Conservation (phyloP, 1,284 basidiomycete genomes). For the Porogramme epimiltina region DNA sequence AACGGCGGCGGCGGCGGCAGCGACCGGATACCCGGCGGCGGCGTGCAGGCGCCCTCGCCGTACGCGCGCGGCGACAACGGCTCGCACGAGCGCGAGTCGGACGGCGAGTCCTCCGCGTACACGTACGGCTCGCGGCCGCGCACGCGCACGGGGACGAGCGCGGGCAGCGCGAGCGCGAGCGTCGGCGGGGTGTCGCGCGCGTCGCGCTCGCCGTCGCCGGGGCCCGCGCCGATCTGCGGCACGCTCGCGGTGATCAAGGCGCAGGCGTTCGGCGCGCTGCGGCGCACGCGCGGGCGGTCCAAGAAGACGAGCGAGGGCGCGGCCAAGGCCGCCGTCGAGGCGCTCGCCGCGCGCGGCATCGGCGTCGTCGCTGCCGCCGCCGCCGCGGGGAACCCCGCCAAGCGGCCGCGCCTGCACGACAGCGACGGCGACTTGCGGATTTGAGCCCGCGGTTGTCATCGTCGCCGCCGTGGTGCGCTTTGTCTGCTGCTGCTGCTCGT, state of each 20-base stretch:
- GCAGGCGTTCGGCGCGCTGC: constrained; percentile 80
- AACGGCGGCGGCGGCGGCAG: too few species aligned
- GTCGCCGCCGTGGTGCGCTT: too few species aligned
- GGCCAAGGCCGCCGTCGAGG: constrained; percentile 75
- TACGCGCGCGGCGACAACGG: constrained; percentile 53
- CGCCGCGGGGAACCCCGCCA: constrained; percentile 37
- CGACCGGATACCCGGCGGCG: too few species aligned
- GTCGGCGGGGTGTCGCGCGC: constrained; percentile 37
- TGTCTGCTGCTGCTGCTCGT: too few species aligned
- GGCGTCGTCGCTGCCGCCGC: constrained; percentile 41
- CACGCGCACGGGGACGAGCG: constrained; percentile 22
- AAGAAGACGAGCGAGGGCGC: constrained; percentile 74
- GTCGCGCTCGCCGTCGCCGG: constrained; percentile 75
- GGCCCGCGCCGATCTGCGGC: constrained; percentile 63
- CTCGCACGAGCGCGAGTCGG: constrained; percentile 53
- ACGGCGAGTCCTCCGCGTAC: constrained; percentile 51
- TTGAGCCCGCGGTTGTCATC: constrained; percentile 33
- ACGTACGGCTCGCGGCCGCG: constrained; percentile 32
- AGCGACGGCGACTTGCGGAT: constrained; percentile 52
- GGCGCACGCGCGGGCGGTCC: constrained; percentile 70
- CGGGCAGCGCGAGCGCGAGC: background rate
- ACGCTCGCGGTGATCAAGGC: constrained; percentile 87
- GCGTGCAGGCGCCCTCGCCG: constrained; percentile 51
- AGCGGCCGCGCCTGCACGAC: constrained; percentile 57
- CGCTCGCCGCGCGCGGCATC: constrained; percentile 74